phyloP scores from a whole-genome alignment of 371 early-diverging fungal genomes.

The Cokeromyces recurvatus region DNA sequence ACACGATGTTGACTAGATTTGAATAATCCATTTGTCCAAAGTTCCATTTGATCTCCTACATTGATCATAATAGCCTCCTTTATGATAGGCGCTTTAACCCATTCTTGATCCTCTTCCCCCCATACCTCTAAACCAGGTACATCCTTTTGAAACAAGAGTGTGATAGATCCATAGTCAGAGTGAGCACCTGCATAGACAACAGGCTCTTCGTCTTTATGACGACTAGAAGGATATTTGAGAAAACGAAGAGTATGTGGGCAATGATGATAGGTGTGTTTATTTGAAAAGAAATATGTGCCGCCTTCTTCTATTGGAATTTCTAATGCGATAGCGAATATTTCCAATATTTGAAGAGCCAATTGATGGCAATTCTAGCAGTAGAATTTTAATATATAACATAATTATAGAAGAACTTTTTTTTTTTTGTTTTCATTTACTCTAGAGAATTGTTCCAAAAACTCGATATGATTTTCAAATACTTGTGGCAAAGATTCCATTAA shows the following conservation, averaged over 20 bases:
- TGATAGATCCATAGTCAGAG: slow-evolving; percentile 71
- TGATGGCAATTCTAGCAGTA: slow-evolving; percentile 46
- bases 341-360: slow-evolving; percentile 43
- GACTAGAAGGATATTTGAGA: slow-evolving; percentile 56
- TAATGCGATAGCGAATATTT: slow-evolving; percentile 60
- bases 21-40: slow-evolving; percentile 69
- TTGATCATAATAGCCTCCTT: slow-evolving; percentile 63
- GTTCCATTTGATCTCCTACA: slow-evolving; percentile 60
- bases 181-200: slow-evolving; percentile 59
- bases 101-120: slow-evolving; percentile 44
- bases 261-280: slow-evolving; percentile 46
- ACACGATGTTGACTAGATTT: slow-evolving; percentile 72
- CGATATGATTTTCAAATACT: no score
- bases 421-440: no score
- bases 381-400: neutral
- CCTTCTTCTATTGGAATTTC: slow-evolving; percentile 52
- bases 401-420: neutral
- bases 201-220: slow-evolving; percentile 28
- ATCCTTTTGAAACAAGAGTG: slow-evolving; percentile 69
- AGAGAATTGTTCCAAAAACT: no score
- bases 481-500: no score
- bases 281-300: slow-evolving; percentile 50
- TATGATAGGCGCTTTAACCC: slow-evolving; percentile 63
- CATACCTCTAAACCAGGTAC: slow-evolving; percentile 66
- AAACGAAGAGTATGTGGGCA: slow-evolving; percentile 52